Evolutionary conservation across 805 yeast genomes (phyloP).

Genomic region (Debaryomyces prosopidis): DNA sequence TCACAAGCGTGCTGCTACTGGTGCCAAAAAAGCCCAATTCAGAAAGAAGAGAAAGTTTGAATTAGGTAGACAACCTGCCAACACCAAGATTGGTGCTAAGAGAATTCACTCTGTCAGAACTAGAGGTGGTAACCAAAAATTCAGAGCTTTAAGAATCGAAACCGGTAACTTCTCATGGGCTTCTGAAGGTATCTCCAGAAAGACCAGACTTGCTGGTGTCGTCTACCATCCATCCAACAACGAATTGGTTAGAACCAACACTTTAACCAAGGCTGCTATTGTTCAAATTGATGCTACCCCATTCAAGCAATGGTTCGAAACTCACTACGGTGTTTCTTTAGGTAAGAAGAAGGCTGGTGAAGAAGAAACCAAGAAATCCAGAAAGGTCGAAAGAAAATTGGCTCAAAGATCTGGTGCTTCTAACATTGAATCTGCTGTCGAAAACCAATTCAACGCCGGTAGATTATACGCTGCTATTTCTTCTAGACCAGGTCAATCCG

Average conservation of each 20-base stretch:
- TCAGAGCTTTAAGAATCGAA: constrained; percentile 99
- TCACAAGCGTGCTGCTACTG: constrained; percentile 99
- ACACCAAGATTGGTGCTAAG: constrained; percentile 98
- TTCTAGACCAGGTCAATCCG: constrained; percentile 99
- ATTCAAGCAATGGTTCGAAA: constrained; percentile 98
- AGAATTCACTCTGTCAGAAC: constrained; percentile 99
- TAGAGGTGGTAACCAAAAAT: constrained; percentile 99
- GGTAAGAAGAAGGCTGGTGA: constrained; percentile 81
- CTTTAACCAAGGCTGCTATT: constrained; percentile 97
- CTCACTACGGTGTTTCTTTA: constrained; percentile 92
- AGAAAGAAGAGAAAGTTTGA: constrained; percentile 99
- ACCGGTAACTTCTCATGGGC: constrained; percentile 99
- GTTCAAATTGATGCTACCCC: constrained; percentile 99
- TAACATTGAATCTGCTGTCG: constrained; percentile 86
- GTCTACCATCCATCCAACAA: constrained; percentile 99
- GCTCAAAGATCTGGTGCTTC: constrained; percentile 88
- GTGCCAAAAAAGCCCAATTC: constrained; percentile 99
- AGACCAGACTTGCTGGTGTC: constrained; percentile 98
- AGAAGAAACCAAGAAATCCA: constrained; percentile 67
- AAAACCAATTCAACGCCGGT: constrained; percentile 97
- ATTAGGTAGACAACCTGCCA: constrained; percentile 99
- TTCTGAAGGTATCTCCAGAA: constrained; percentile 97
- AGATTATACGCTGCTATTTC: constrained; percentile 98
- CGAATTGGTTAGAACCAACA: constrained; percentile 99
- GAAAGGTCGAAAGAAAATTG: constrained; percentile 85